Base-by-base conservation (phyloP, 768 basidiomycete genomes). In the Tulasnella sp. region DNA sequence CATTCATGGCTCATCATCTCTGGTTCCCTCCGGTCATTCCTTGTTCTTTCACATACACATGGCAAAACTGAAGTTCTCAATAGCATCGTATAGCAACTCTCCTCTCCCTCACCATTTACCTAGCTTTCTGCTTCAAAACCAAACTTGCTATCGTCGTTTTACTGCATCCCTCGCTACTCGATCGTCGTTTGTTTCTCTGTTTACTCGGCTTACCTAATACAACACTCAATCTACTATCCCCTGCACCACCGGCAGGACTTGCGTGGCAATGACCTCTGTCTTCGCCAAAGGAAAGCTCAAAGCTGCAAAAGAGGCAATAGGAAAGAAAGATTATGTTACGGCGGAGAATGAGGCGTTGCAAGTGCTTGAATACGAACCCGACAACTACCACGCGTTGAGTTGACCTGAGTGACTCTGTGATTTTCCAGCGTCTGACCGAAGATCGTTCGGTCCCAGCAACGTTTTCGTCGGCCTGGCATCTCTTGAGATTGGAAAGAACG, bases 401-500 rank as follows among this genome's bases (percentile, higher is more conserved):
- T n/a, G 52, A 26, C 9, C 5, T 5, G 14, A 17, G 52, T 59
- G 52, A 59, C 52, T 95, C 78, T 77, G 90, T 41, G 35, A 41
- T 36, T 36, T 11, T 8, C 17, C 62, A 32, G n/a, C 41, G 19
- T 67, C 29, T 63, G 41, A 36, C 59, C 62, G 35, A 52, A n/a
- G 52, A n/a, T 41, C 59, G 35, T 37, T 17, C 47, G 62, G 76
- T 52, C 69, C 36, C 78, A 98, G 95, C 5, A 86, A 90, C 78
- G 90, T 97, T 29, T 97, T 95, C 78, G 84, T 92, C 34, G 95
- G 89, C 2, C 81, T 97, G 12, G 88, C 97, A 0, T 83, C 86
- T 29, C 82, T 93, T 12, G 92, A 96, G 78, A 82, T 95, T 1
- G 87, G 87, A 34, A 85, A 91, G 69, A 79, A 82, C 26, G 85